Evolutionary conservation across 2,329 filamentous ascomycete species (phyloP).

Genomic region (Calonectria crousiana): DNA sequence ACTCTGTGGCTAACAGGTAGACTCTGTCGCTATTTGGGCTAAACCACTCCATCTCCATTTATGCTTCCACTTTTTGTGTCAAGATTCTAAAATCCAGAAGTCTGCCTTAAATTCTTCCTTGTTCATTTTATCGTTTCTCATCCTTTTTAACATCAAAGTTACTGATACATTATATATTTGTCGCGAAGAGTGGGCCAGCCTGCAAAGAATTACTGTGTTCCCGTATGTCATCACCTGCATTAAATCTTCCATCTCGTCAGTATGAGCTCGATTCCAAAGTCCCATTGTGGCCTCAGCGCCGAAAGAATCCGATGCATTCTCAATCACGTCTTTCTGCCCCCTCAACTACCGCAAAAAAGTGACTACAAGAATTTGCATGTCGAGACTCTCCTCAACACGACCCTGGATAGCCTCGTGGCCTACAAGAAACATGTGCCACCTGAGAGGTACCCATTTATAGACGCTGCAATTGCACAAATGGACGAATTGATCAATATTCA

Average conservation of each 20-base stretch:
- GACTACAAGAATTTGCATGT: background rate
- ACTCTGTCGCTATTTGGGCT: too few relatives aligned
- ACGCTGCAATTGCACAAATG: background rate
- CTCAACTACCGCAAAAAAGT: background rate
- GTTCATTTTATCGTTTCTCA: too few relatives aligned
- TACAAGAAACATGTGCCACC: background rate
- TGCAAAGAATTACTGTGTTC: background rate
- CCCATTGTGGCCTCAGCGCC: background rate
- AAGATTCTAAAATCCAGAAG: too few relatives aligned
- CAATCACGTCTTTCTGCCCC: background rate
- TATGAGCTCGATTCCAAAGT: background rate
- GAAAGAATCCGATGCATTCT: background rate
- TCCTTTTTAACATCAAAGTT: too few relatives aligned
- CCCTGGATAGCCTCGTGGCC: background rate
- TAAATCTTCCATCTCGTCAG: background rate
- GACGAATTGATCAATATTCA: background rate
- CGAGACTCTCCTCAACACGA: background rate
- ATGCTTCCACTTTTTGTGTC: too few relatives aligned
- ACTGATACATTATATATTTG: too few relatives aligned
- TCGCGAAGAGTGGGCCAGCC: too few relatives aligned
- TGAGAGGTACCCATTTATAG: background rate
- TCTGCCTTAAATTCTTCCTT: too few relatives aligned
- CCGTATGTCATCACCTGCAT: background rate
- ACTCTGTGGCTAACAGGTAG: too few relatives aligned
- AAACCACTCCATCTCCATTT: too few relatives aligned